These are phyloP conservation scores for Salicornia ramosissima DNA, from an alignment of 148 eudicot species.

Conservation along the genomic window DNA sequence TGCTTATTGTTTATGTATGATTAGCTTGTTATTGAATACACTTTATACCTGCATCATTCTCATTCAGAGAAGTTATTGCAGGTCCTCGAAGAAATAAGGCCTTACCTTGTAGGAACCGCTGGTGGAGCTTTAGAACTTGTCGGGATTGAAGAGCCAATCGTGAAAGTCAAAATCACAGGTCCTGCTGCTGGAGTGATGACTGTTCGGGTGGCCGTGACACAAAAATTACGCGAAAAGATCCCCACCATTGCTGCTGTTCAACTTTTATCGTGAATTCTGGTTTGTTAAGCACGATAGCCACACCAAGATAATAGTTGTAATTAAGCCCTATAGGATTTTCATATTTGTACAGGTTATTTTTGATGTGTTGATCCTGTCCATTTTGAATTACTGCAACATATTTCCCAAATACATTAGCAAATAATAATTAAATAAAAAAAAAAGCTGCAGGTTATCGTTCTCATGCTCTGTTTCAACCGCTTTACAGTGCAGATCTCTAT, in stretches of 20 bases:
- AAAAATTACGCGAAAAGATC: conserved; percentile 84
- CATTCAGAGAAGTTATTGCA: conserved; percentile 15
- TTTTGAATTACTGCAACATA: not conserved
- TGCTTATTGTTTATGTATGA: not conserved
- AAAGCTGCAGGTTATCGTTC: too few species aligned
- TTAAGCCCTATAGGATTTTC: not conserved
- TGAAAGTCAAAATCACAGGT: conserved; percentile 70
- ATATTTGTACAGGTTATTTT: conserved; percentile 5
- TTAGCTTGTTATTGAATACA: not conserved
- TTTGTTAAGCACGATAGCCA: not conserved
- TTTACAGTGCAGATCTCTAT: too few species aligned
- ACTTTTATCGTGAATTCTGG: conserved; percentile 40
- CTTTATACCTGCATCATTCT: not conserved
- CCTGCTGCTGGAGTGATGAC: conserved; percentile 98
- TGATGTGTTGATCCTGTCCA: not conserved
- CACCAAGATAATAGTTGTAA: not conserved
- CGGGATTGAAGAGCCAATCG: conserved; percentile 82
- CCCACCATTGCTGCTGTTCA: conserved; percentile 96
- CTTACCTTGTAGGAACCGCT: conserved; percentile 78
- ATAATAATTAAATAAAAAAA: not conserved
- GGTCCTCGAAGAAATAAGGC: conserved; percentile 95
- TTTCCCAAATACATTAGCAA: not conserved
- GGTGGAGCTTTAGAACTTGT: conserved; percentile 83
- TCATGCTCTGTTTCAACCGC: too few species aligned
- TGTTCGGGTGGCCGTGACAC: conserved; percentile 91